Percentiles rank a stretch among this genome's conserved stretches.
Conservation (phyloP, 345 rosid genomes). For the Pseudoturritis turrita region DNA sequence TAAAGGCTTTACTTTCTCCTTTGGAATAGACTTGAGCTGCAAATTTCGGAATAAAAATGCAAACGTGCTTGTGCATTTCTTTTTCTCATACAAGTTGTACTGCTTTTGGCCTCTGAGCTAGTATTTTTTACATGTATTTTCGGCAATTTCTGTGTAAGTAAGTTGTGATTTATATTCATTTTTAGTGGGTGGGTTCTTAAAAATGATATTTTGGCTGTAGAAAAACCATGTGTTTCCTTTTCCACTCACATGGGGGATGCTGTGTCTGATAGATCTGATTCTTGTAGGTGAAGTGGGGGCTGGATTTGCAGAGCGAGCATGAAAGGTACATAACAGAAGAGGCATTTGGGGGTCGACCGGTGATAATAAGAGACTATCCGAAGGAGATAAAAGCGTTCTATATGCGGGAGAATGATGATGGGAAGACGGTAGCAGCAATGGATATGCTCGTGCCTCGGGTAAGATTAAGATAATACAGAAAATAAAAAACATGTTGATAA, state of each 20-base stretch:
- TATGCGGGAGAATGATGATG: constrained; percentile 96
- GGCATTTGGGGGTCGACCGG: constrained; percentile 82
- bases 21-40: neutral
- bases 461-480: constrained; percentile 13
- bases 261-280: neutral
- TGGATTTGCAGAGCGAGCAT: constrained; percentile 98
- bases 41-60: neutral
- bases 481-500: neutral
- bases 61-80: neutral
- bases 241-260: neutral
- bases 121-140: neutral
- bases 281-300: constrained; percentile 90
- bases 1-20: constrained; percentile 26
- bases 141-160: neutral
- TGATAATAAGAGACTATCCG: constrained; percentile 90
- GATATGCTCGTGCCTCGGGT: constrained; percentile 98
- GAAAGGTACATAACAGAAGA: constrained; percentile 94
- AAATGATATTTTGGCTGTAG: neutral
- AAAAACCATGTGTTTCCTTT: neutral
- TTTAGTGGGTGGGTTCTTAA: neutral
- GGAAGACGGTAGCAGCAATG: constrained; percentile 99
- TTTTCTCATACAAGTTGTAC: neutral
- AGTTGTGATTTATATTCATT: neutral
- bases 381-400: constrained; percentile 99
- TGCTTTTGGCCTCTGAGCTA: neutral